Percentiles rank a stretch among this genome's conserved stretches.
Evolutionary conservation across 768 basidiomycete species (phyloP).

Genomic region (Amanita polypyramis): DNA sequence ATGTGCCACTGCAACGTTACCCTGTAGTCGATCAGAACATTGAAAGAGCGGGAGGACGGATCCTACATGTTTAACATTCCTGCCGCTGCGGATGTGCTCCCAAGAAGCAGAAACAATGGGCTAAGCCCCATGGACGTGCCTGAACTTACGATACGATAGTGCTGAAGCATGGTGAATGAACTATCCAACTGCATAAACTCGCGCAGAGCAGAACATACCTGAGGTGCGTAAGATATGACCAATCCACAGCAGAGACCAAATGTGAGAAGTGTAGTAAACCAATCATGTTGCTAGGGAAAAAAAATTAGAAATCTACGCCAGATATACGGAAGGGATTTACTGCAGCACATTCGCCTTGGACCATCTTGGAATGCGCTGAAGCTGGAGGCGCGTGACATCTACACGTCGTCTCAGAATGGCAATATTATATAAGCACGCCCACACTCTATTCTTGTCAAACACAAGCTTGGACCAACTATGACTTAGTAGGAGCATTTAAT

Average conservation of each 20-base stretch:
- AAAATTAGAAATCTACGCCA: neutral
- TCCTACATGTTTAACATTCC: slow-evolving; percentile 77
- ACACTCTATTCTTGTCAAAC: neutral
- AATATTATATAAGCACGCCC: neutral
- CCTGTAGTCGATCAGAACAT: slow-evolving; percentile 27
- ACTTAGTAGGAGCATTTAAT: too few relatives aligned
- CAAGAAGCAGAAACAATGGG: slow-evolving; percentile 84
- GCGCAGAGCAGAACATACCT: slow-evolving; percentile 31
- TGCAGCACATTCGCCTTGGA: neutral
- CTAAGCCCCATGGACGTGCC: slow-evolving; percentile 84
- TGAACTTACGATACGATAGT: slow-evolving; percentile 67
- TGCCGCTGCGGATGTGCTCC: slow-evolving; percentile 74
- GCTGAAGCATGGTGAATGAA: slow-evolving; percentile 29
- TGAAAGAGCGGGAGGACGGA: neutral
- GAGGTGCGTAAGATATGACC: slow-evolving; percentile 75
- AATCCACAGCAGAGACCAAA: slow-evolving; percentile 60
- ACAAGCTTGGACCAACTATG: too few relatives aligned
- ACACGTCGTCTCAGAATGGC: neutral
- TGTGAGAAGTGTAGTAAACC: slow-evolving; percentile 57
- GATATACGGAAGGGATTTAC: neutral
- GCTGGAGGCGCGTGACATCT: too few relatives aligned
- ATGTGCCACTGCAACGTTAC: slow-evolving; percentile 78
- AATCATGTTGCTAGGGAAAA: slow-evolving; percentile 55
- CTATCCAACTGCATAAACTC: neutral
- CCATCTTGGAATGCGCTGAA: neutral